A percentile compares a stretch with the other conserved stretches of the same genome.
Conservation (phyloP, 306 rosid species). For the Trifolium pratense region DNA sequence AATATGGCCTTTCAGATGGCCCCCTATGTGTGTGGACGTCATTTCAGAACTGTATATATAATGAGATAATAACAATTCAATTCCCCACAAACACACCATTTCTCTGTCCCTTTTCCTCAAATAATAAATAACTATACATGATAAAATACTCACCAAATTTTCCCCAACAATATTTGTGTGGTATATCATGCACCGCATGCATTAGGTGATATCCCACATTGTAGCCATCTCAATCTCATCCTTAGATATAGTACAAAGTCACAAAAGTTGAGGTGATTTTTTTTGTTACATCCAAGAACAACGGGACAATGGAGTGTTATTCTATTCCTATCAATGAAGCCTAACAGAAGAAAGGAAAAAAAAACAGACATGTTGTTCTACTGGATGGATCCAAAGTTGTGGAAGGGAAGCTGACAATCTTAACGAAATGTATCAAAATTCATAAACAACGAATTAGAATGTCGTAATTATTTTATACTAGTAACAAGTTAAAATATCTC, state of each 20-base stretch:
- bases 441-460: neutral
- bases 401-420: neutral
- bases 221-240: neutral
- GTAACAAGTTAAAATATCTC: neutral
- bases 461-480: neutral
- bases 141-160: neutral
- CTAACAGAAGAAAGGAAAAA: neutral
- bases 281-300: neutral
- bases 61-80: neutral
- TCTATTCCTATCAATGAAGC: neutral
- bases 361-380: no score
- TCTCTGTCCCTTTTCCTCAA: neutral
- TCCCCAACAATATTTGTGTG: slow-evolving; percentile 7
- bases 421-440: neutral
- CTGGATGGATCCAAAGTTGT: no score
- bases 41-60: slow-evolving; percentile 10
- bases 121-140: neutral
- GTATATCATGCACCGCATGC: slow-evolving; percentile 20
- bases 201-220: neutral
- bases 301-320: neutral
- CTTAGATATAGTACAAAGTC: neutral
- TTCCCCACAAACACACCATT: slow-evolving; percentile 14
- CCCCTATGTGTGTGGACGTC: neutral
- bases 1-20: neutral
- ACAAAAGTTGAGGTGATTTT: neutral